These are phyloP conservation scores for Phallus indusiatus DNA, from an alignment of 768 basidiomycete genomes.

Conservation along the genomic window DNA sequence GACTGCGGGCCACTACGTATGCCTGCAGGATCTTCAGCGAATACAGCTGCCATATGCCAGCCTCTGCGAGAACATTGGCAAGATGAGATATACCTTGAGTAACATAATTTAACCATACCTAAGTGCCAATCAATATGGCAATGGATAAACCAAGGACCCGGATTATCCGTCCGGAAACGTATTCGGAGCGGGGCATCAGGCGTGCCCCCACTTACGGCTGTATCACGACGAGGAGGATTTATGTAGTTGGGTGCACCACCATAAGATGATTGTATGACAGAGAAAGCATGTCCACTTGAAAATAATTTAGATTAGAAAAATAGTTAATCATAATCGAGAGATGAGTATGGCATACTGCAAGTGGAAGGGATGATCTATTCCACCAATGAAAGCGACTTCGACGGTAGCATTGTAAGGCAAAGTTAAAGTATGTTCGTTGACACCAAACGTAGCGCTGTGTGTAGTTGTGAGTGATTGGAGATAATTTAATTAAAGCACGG, in stretches of 20 bases:
- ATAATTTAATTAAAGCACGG: neutral
- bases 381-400: slow-evolving; percentile 6
- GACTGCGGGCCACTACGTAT: slow-evolving; percentile 3
- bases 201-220: slow-evolving; percentile 15
- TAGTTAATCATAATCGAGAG: no score
- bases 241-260: slow-evolving; percentile 24
- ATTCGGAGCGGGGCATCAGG: slow-evolving; percentile 34
- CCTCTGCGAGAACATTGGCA: neutral
- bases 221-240: slow-evolving; percentile 20
- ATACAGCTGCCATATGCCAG: slow-evolving; percentile 28
- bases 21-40: slow-evolving; percentile 24
- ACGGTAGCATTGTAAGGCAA: neutral
- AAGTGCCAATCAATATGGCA: no score
- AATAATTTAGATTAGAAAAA: neutral
- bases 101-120: no score
- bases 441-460: neutral
- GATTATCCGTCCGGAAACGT: slow-evolving; percentile 41
- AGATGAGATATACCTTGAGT: no score
- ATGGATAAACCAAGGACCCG: slow-evolving; percentile 33
- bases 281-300: slow-evolving; percentile 19
- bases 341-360: slow-evolving; percentile 2
- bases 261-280: slow-evolving; percentile 26
- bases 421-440: slow-evolving; percentile 6
- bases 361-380: neutral
- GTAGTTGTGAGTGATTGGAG: neutral